A percentile compares a stretch with the other conserved stretches of the same genome.
phyloP scores from a whole-genome alignment of 352 stramenopile genomes.

The Pythium coloratum region DNA sequence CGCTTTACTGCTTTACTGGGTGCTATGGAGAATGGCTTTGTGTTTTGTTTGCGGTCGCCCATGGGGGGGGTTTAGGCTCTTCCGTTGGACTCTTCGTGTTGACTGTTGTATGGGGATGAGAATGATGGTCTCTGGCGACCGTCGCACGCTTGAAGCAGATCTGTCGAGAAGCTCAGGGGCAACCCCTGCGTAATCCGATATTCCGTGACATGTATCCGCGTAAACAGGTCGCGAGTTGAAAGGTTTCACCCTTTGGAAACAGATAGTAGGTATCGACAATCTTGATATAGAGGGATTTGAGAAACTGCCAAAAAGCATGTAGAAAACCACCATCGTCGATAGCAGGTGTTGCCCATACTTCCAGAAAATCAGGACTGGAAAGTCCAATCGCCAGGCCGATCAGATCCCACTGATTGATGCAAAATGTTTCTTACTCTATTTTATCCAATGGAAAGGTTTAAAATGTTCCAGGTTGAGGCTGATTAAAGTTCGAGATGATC shows the following conservation, averaged over 20 bases:
- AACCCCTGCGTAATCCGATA: neutral
- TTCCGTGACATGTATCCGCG: neutral
- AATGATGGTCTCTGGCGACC: conserved; percentile 25
- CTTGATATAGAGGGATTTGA: neutral
- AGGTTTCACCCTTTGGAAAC: neutral
- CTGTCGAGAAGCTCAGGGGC: neutral
- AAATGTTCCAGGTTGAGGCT: conserved; percentile 1
- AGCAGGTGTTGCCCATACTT: conserved; percentile 1
- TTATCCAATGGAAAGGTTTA: conserved; percentile 1
- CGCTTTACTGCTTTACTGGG: neutral
- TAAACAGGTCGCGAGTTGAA: neutral
- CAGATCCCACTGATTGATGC: neutral
- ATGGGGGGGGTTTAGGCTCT: neutral
- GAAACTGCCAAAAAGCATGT: neutral
- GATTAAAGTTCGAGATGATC: neutral
- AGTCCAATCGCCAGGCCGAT: neutral
- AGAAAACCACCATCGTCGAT: neutral
- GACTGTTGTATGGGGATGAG: conserved; percentile 8
- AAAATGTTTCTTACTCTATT: neutral
- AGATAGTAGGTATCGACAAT: neutral
- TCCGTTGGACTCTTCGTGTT: conserved; percentile 21
- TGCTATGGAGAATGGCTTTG: neutral
- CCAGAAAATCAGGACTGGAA: conserved; percentile 26
- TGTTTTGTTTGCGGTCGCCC: neutral
- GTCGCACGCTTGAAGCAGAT: conserved; percentile 28